Evolutionary conservation across 805 yeast species (phyloP).

Genomic region (Ogataea parapolymorpha): DNA sequence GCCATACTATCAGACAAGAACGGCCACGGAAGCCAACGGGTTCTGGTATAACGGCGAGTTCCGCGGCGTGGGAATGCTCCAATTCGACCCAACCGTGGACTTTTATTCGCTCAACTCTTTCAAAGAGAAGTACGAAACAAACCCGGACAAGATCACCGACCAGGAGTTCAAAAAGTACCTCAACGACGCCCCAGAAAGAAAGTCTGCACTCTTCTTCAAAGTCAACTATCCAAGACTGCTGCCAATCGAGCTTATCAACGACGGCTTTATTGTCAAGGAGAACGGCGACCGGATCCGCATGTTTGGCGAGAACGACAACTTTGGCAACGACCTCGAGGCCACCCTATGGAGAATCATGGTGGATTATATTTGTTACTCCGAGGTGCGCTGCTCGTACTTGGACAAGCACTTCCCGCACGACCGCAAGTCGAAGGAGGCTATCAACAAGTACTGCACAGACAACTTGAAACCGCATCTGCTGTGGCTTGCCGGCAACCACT

Average conservation of each 20-base stretch:
- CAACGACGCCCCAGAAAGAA: constrained; percentile 24
- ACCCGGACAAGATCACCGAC: constrained; percentile 19
- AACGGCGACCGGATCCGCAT: constrained; percentile 32
- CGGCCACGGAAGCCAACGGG: constrained; percentile 47
- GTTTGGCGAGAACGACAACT: constrained; percentile 24
- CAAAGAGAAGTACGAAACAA: constrained; percentile 20
- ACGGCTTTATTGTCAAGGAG: constrained; percentile 27
- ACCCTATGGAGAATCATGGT: constrained; percentile 32
- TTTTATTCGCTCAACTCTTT: constrained; percentile 25
- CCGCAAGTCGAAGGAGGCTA: constrained; percentile 9
- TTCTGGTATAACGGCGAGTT: constrained; percentile 36
- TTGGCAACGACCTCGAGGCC: constrained; percentile 22
- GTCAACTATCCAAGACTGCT: constrained; percentile 33
- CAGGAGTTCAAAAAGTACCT: constrained; percentile 20
- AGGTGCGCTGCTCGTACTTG: constrained; percentile 27
- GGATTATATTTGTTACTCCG: constrained; percentile 31
- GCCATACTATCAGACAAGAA: constrained; percentile 45
- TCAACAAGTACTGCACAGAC: constrained; percentile 24
- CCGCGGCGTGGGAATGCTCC: constrained; percentile 52
- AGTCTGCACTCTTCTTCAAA: constrained; percentile 28
- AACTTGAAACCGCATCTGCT: constrained; percentile 29
- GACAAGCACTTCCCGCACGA: constrained; percentile 24
- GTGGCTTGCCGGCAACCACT: constrained; percentile 27
- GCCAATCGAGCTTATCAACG: constrained; percentile 31
- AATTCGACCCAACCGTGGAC: constrained; percentile 48